Base-by-base conservation (phyloP, 139 green algal genomes). In the Nannochloris sp. region DNA sequence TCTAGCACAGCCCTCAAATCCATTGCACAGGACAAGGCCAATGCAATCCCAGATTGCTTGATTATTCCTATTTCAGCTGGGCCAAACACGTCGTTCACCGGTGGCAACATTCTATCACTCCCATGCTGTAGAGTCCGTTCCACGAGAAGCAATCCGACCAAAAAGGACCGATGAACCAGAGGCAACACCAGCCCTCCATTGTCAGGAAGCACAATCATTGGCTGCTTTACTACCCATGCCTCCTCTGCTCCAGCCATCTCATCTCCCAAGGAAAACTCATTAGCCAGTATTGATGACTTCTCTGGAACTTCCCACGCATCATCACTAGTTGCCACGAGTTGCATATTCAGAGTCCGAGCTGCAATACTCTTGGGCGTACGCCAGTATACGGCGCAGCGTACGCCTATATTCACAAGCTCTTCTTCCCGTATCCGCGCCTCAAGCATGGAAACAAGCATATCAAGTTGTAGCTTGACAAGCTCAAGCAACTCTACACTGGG, bases 61-160 rank as follows among this genome's bases (percentile, higher is more conserved):
- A 89, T 58, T 14, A 63, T 65, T 29, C 59, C 60, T 40, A 86
- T 40, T 48, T 76, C 80, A 19, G 36, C 19, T 14, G 61, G 48
- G 9, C 57, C 49, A 34, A 71, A 57, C 16, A 70, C 24, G 24
- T 64, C 44, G 37, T 44, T 54, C 2, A 54, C 48, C 21, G 58
- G 61, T 55, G 64, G 56, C 60, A 46, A 48, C 57, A 43, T 25
- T 69, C 51, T 57, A 25, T 24, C 31, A 34, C 16, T 6, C 2
- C 25, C 34, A 11, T 53, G n/a, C 19, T 57, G 18, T 23, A 43
- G 14, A 25, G 37, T 31, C 7, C 64, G 23, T 64, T 88, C 81
- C 18, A 80, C 78, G 12, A 86, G 73, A 29, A 88, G 48, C 37
- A 88, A 60, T 2, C 82, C 81, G 21, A 89, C 73, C 24, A 89